A percentile compares a stretch with the other conserved stretches of the same genome.
Evolutionary conservation across 441 rosid species (phyloP).

Genomic region (Melastoma candidum): DNA sequence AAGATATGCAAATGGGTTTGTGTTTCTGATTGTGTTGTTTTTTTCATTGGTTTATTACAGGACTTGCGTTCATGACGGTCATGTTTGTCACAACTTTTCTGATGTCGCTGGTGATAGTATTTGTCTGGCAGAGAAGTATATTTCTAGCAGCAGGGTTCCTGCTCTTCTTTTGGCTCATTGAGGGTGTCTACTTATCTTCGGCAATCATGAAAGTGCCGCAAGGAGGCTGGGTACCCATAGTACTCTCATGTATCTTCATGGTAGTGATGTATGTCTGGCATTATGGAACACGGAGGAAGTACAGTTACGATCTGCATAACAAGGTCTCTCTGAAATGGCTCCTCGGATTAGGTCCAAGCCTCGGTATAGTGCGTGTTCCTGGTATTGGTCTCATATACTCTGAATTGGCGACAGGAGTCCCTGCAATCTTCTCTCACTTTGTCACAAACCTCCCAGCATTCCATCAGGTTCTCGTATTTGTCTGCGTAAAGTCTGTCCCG

Average conservation of each 20-base stretch:
- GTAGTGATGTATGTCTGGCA: conserved; percentile 15
- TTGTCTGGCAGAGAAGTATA: conserved; percentile 12
- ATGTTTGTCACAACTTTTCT: conserved; percentile 18
- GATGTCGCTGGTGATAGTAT: conserved; percentile 18
- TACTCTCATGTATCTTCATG: conserved; percentile 13
- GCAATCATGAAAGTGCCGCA: conserved; percentile 13
- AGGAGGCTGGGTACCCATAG: conserved; percentile 19
- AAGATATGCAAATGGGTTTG: background rate
- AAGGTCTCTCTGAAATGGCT: conserved; percentile 19
- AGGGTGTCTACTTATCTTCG: conserved; percentile 13
- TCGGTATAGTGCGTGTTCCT: conserved; percentile 16
- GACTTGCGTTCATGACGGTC: conserved; percentile 18
- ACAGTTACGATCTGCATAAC: conserved; percentile 13
- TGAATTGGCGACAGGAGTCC: conserved; percentile 13
- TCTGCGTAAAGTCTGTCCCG: conserved; percentile 17
- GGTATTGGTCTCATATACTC: conserved; percentile 17
- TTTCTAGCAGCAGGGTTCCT: conserved; percentile 7
- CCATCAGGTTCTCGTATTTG: conserved; percentile 14
- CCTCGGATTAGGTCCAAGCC: conserved; percentile 10
- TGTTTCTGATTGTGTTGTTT: background rate
- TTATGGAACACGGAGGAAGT: conserved; percentile 13
- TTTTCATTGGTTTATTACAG: background rate
- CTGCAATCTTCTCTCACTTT: conserved; percentile 17
- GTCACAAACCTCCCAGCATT: conserved; percentile 18
- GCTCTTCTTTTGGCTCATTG: conserved; percentile 9